phyloP scores from a whole-genome alignment of 305 asterid genomes.

The Fraxinus platypoda region DNA sequence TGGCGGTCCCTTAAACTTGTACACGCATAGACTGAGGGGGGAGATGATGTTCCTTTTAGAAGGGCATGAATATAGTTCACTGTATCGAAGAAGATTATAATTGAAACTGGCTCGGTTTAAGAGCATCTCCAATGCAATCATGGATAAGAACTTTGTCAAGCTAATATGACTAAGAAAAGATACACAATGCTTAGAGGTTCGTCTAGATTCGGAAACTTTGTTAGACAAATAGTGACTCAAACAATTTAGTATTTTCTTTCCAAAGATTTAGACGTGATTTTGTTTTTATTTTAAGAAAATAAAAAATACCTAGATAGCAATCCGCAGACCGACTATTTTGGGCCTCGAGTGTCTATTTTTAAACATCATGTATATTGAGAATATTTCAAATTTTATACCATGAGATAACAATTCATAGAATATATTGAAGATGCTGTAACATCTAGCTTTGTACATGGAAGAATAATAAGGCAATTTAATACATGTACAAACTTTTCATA shows the following conservation, averaged over 20 bases:
- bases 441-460: background rate
- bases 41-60: too few relatives aligned
- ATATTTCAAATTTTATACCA: background rate
- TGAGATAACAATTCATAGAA: background rate
- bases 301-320: background rate
- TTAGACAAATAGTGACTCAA: too few relatives aligned
- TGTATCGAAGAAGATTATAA: too few relatives aligned
- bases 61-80: too few relatives aligned
- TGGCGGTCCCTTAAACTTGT: constrained; percentile 25
- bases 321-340: background rate
- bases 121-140: background rate
- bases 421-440: background rate
- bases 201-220: background rate
- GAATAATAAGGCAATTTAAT: background rate
- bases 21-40: background rate
- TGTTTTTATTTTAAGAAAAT: too few relatives aligned
- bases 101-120: too few relatives aligned
- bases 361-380: too few relatives aligned
- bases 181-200: background rate
- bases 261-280: too few relatives aligned
- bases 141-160: too few relatives aligned
- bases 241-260: too few relatives aligned
- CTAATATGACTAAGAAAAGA: too few relatives aligned
- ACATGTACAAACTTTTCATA: background rate
- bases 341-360: background rate